Evolutionary conservation across 2,329 filamentous ascomycete genomes (phyloP).

Genomic region (Diaporthe eres): DNA sequence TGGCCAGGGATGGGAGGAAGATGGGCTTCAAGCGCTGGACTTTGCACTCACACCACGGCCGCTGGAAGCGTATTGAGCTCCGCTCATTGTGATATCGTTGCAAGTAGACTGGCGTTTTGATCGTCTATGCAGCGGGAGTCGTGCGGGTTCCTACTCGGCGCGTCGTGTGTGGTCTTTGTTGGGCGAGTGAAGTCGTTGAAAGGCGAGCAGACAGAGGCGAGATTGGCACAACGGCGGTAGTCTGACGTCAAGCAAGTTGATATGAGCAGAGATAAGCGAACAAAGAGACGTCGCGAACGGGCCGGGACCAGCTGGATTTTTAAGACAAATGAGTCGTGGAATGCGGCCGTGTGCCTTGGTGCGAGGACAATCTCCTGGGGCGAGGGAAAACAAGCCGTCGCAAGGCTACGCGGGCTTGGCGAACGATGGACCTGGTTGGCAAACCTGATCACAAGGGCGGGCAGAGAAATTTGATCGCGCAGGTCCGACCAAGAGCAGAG

Average conservation of each 20-base stretch:
- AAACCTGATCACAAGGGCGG: conserved; percentile 29
- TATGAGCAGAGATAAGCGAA: conserved; percentile 19
- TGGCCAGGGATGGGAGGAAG: conserved; percentile 4
- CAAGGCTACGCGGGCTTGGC: conserved; percentile 35
- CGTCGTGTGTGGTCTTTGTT: not conserved
- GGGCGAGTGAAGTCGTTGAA: not conserved
- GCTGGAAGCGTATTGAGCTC: conserved; percentile 12
- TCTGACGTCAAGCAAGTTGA: conserved; percentile 25
- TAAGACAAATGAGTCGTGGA: conserved; percentile 33
- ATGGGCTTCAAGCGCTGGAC: not conserved
- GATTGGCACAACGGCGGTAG: not conserved
- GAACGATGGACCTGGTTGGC: conserved; percentile 25
- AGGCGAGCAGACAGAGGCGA: conserved; percentile 26
- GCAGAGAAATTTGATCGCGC: conserved; percentile 29
- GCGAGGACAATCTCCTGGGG: conserved; percentile 24
- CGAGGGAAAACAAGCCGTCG: conserved; percentile 25
- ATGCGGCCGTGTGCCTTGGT: conserved; percentile 19
- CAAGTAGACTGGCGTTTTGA: not conserved
- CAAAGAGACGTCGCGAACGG: conserved; percentile 21
- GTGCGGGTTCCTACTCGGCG: not conserved
- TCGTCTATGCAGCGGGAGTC: not conserved
- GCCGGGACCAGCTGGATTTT: conserved; percentile 29
- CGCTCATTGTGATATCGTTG: conserved; percentile 12
- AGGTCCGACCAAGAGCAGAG: conserved; percentile 6
- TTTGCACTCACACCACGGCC: conserved; percentile 11